Conservation (phyloP, 2,329 filamentous ascomycete species). For the Grosmannia clavigera region DNA sequence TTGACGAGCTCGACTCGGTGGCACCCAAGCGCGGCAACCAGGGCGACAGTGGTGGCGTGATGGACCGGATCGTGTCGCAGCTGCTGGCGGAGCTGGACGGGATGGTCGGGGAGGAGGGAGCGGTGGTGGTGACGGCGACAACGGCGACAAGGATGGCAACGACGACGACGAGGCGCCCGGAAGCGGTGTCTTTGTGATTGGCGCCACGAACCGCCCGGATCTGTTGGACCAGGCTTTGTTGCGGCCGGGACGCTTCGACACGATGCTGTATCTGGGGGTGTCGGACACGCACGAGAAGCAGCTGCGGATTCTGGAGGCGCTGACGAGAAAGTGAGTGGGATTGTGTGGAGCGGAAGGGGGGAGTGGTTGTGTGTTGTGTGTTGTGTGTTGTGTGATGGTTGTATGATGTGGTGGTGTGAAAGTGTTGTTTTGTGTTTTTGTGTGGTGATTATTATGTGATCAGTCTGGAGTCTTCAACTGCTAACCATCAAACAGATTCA, state of each 20-base stretch:
- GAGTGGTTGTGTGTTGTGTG: not conserved
- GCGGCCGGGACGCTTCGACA: slow-evolving; percentile 86
- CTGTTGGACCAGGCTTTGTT: slow-evolving; percentile 81
- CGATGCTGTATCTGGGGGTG: slow-evolving; percentile 95
- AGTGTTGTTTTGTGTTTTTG: not conserved
- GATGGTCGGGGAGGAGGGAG: slow-evolving; percentile 55
- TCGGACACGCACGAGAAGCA: slow-evolving; percentile 97
- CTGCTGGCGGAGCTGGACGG: slow-evolving; percentile 90
- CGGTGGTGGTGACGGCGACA: not conserved
- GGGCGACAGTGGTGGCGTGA: slow-evolving; percentile 91
- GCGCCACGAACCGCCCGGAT: slow-evolving; percentile 90
- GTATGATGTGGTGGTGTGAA: not conserved
- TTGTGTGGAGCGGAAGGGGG: not conserved
- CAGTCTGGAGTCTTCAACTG: too few species aligned
- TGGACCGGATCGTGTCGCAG: slow-evolving; percentile 95
- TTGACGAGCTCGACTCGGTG: slow-evolving; percentile 85
- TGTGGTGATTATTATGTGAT: not conserved
- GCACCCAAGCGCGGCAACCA: slow-evolving; percentile 95
- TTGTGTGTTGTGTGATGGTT: not conserved
- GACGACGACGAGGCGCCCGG: slow-evolving; percentile 46
- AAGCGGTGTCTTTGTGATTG: slow-evolving; percentile 90
- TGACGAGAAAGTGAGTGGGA: slow-evolving; percentile 73
- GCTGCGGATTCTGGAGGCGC: slow-evolving; percentile 79
- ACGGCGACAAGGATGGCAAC: not conserved
- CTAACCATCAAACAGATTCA: slow-evolving; percentile 52